A percentile compares a stretch with the other conserved stretches of the same genome.
Evolutionary conservation across 2,329 filamentous ascomycete genomes (phyloP).

Genomic region (Zarea fungicola): DNA sequence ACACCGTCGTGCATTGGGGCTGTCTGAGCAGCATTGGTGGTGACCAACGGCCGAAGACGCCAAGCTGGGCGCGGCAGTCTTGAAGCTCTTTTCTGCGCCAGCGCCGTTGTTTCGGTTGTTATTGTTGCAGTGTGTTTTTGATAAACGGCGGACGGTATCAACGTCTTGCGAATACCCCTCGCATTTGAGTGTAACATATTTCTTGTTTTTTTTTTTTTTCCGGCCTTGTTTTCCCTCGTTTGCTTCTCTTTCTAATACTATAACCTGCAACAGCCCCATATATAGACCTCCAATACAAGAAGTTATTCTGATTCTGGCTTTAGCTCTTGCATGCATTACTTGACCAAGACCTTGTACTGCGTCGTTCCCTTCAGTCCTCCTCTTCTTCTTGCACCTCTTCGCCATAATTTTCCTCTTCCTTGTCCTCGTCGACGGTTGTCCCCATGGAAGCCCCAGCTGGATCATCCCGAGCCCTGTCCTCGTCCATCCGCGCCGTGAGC

Average conservation of each 20-base stretch:
- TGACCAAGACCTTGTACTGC: neutral
- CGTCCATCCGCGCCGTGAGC: slow-evolving; percentile 68
- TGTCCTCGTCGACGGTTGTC: slow-evolving; percentile 42
- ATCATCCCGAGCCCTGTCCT: slow-evolving; percentile 56
- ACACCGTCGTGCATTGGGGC: slow-evolving; percentile 74
- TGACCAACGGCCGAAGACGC: slow-evolving; percentile 19
- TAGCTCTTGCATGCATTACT: neutral
- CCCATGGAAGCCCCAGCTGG: slow-evolving; percentile 24
- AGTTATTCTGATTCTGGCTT: neutral
- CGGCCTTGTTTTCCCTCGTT: neutral
- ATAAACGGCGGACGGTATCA: too few species aligned
- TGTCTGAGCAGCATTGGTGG: slow-evolving; percentile 54
- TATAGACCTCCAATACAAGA: too few species aligned
- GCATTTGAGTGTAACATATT: neutral
- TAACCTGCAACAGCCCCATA: too few species aligned
- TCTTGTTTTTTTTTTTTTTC: neutral
- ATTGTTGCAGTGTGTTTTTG: neutral
- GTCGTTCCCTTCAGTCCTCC: slow-evolving; percentile 37
- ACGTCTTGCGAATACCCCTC: slow-evolving; percentile 12
- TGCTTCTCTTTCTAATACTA: neutral
- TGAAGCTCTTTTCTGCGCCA: slow-evolving; percentile 17
- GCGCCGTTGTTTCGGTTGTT: neutral
- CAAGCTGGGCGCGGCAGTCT: slow-evolving; percentile 33
- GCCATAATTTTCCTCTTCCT: slow-evolving; percentile 75
- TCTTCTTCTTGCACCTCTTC: slow-evolving; percentile 75